Conservation (phyloP, 2,329 filamentous ascomycete species). For the Colletotrichum liaoningense region DNA sequence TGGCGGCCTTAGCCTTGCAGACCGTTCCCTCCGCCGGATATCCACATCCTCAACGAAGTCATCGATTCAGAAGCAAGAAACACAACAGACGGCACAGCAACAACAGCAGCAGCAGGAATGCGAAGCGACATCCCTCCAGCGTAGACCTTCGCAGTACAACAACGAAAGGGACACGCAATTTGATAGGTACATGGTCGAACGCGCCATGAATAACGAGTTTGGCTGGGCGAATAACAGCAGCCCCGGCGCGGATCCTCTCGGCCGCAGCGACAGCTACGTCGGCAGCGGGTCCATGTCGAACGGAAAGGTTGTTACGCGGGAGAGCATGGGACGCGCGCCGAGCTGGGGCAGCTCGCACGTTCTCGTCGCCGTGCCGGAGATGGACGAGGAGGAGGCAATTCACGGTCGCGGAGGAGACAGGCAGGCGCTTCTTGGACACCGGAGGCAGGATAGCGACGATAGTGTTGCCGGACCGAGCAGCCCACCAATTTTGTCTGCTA, state of each 20-base stretch:
- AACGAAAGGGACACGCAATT: constrained; percentile 44
- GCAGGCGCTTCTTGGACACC: constrained; percentile 44
- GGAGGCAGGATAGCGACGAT: constrained; percentile 21
- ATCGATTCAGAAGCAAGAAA: background rate
- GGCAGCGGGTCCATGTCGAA: constrained; percentile 37
- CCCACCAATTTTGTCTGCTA: background rate
- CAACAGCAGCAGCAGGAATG: background rate
- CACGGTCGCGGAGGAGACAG: constrained; percentile 39
- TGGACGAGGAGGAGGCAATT: constrained; percentile 44
- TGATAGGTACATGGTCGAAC: constrained; percentile 45
- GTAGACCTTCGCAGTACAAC: constrained; percentile 38
- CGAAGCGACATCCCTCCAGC: constrained; percentile 2
- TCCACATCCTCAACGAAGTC: constrained; percentile 33
- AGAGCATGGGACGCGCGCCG: constrained; percentile 43
- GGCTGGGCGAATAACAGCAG: constrained; percentile 42
- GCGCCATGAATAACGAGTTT: constrained; percentile 47
- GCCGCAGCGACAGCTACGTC: constrained; percentile 42
- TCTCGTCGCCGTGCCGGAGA: constrained; percentile 53
- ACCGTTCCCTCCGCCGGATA: constrained; percentile 34
- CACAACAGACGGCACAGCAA: constrained; percentile 8
- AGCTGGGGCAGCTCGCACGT: constrained; percentile 52
- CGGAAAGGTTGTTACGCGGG: constrained; percentile 26
- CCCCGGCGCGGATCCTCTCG: constrained; percentile 26
- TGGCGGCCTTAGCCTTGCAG: constrained; percentile 23
- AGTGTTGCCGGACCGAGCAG: background rate